phyloP scores from a whole-genome alignment of 2,329 filamentous ascomycete genomes.

The Aspergillus fumigatus region DNA sequence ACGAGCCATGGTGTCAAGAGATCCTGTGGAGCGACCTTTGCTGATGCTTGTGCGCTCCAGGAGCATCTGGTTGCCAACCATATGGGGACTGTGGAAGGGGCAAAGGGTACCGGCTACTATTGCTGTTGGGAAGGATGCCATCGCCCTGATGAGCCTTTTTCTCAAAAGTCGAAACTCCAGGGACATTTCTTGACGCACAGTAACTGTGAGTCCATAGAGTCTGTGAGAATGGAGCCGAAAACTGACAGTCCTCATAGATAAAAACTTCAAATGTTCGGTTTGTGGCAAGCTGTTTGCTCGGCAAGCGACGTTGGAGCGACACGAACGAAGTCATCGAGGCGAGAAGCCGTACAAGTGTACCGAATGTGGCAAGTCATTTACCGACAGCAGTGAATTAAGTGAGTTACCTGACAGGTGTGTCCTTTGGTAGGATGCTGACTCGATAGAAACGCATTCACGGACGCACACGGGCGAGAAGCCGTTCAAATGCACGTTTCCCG shows the following conservation, averaged over 20 bases:
- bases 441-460: constrained; percentile 39
- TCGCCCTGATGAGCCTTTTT: constrained; percentile 41
- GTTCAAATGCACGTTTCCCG: constrained; percentile 40
- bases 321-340: constrained; percentile 42
- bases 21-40: constrained; percentile 34
- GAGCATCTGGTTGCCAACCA: constrained; percentile 37
- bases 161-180: constrained; percentile 43
- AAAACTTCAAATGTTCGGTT: constrained; percentile 39
- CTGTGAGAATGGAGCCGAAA: background rate
- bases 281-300: constrained; percentile 41
- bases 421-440: constrained; percentile 14
- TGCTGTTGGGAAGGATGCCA: constrained; percentile 42
- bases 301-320: constrained; percentile 41
- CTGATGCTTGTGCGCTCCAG: constrained; percentile 34
- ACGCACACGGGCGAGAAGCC: constrained; percentile 43
- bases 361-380: constrained; percentile 40
- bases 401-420: constrained; percentile 10
- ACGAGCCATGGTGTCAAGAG: constrained; percentile 22
- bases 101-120: constrained; percentile 40
- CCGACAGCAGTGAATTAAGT: constrained; percentile 44
- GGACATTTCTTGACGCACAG: constrained; percentile 43
- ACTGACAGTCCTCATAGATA: constrained; percentile 24
- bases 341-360: constrained; percentile 42
- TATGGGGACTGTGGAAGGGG: constrained; percentile 34
- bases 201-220: constrained; percentile 30